A percentile compares a stretch with the other conserved stretches of the same genome.
phyloP scores from a whole-genome alignment of 345 rosid genomes.

The Cochlearia excelsa region DNA sequence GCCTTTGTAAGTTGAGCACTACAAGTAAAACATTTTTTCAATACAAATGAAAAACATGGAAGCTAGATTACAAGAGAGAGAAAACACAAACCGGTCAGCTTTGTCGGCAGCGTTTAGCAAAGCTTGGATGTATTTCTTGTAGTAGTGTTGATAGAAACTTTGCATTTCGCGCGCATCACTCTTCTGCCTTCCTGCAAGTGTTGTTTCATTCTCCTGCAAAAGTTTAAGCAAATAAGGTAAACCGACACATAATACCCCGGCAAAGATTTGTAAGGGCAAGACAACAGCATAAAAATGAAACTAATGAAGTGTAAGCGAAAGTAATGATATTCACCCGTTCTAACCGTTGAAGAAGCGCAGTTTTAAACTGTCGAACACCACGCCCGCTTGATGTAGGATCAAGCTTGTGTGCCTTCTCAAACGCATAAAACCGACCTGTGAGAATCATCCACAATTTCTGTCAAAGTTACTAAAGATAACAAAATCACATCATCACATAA shows the following conservation, averaged over 20 bases:
- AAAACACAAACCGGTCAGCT: constrained; percentile 57
- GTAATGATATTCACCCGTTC: constrained; percentile 51
- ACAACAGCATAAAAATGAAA: constrained; percentile 2
- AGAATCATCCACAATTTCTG: constrained; percentile 4
- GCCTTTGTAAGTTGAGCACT: constrained; percentile 80
- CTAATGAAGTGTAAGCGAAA: constrained; percentile 15
- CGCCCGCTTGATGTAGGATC: constrained; percentile 83
- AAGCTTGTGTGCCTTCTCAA: constrained; percentile 72
- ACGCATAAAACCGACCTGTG: constrained; percentile 76
- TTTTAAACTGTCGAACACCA: constrained; percentile 83
- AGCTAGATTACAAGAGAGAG: neutral
- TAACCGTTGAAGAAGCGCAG: constrained; percentile 73
- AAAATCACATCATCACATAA: neutral
- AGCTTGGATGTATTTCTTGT: constrained; percentile 82
- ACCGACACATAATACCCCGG: neutral
- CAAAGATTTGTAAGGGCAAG: neutral
- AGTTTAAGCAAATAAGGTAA: constrained; percentile 1
- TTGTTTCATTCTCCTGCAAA: constrained; percentile 81
- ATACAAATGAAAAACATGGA: constrained; percentile 1
- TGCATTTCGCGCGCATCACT: constrained; percentile 98
- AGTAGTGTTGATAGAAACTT: constrained; percentile 78
- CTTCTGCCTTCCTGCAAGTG: constrained; percentile 70
- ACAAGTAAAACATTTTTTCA: constrained; percentile 3
- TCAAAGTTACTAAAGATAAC: neutral
- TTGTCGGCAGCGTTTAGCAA: constrained; percentile 81